phyloP scores from a whole-genome alignment of 164 flowering plant genomes.

The Magnolia officinalis region DNA sequence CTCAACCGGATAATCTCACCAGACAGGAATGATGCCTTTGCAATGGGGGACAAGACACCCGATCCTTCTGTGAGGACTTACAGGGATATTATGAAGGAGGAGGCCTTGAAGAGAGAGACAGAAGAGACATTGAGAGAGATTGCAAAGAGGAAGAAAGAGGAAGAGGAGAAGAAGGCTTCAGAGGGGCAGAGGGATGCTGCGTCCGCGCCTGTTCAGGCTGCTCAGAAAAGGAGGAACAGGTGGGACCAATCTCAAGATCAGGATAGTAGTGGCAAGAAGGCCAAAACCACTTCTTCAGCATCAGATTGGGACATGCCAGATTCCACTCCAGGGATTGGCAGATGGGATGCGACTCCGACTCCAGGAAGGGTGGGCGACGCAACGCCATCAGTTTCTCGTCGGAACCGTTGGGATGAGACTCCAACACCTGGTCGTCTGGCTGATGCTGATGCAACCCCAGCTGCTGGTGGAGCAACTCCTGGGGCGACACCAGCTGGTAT shows the following conservation, averaged over 20 bases:
- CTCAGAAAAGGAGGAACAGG: conserved; percentile 77
- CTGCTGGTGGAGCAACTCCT: conserved; percentile 81
- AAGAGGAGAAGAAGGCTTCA: conserved; percentile 54
- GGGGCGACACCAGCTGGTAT: conserved; percentile 97
- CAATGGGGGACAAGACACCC: conserved; percentile 85
- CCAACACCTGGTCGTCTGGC: conserved; percentile 92
- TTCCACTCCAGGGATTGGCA: conserved; percentile 79
- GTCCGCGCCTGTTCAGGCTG: conserved; percentile 25
- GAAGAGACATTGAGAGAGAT: conserved; percentile 67
- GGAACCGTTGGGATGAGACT: conserved; percentile 98
- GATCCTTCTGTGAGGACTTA: conserved; percentile 76
- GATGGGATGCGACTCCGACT: conserved; percentile 98
- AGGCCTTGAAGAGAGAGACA: conserved; percentile 65
- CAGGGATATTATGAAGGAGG: conserved; percentile 82
- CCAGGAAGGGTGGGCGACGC: conserved; percentile 90
- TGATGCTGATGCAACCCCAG: conserved; percentile 89
- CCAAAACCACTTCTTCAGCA: conserved; percentile 30
- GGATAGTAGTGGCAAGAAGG: conserved; percentile 56
- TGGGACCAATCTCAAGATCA: conserved; percentile 80
- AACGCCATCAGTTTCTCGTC: conserved; percentile 58
- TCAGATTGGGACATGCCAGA: conserved; percentile 98
- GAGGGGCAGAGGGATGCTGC: conserved; percentile 27
- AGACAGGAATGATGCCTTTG: conserved; percentile 84
- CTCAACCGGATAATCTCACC: conserved; percentile 74
- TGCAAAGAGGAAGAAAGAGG: conserved; percentile 84